These are phyloP conservation scores for Xerocomellus dryophilus DNA, from an alignment of 768 basidiomycete species.

Conservation along the genomic window DNA sequence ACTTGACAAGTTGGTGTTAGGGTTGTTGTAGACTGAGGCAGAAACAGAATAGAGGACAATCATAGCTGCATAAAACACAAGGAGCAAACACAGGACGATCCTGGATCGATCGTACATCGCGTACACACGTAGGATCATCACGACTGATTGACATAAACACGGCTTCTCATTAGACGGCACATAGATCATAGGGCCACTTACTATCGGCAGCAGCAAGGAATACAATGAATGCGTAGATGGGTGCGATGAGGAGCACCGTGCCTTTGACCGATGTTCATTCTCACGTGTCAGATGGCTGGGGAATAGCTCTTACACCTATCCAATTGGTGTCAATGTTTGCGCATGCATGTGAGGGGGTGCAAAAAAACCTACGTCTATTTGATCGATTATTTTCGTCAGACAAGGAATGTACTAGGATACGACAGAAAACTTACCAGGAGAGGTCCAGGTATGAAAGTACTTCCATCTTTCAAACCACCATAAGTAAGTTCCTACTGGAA, in stretches of 20 bases:
- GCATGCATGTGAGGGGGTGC: too few relatives aligned
- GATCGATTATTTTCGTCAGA: background rate
- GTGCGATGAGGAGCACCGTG: background rate
- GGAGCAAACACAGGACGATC: constrained; percentile 12
- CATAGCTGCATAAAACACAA: constrained; percentile 9
- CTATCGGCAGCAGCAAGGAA: constrained; percentile 20
- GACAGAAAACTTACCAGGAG: constrained; percentile 1
- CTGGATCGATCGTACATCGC: constrained; percentile 21
- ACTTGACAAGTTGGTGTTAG: constrained; percentile 10
- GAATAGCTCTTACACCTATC: constrained; percentile 15
- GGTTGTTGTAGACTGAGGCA: constrained; percentile 1
- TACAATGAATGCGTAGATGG: background rate
- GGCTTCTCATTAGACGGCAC: background rate
- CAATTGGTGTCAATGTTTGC: background rate
- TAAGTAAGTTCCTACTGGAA: background rate
- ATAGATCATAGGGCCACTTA: constrained; percentile 4
- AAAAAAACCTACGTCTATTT: constrained; percentile 16
- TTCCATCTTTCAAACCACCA: constrained; percentile 8
- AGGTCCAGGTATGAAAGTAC: constrained; percentile 19
- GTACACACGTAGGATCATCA: constrained; percentile 27
- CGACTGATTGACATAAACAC: constrained; percentile 2
- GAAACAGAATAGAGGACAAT: background rate
- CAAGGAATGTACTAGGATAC: background rate
- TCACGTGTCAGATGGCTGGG: background rate
- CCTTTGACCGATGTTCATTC: constrained; percentile 5